Base-by-base conservation (phyloP, 495 filamentous ascomycete species). In the Hypoxylon cercidicola region DNA sequence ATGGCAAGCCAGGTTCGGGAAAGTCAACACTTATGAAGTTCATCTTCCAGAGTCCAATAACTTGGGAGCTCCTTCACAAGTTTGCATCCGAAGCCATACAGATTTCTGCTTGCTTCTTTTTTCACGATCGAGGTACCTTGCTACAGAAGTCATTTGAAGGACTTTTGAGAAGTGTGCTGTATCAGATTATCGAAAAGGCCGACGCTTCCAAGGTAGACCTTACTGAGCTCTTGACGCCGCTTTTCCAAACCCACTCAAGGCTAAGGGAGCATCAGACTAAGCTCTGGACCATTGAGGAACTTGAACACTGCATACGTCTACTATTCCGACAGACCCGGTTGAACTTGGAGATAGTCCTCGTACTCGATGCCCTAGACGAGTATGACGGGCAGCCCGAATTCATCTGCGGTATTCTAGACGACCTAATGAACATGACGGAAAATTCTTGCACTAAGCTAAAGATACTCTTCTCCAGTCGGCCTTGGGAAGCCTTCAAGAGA, bases 11-110 rank as follows among this genome's bases (percentile, higher is more conserved):
- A 9, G 64, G 50, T 19, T 67, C 64, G n/a, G 63, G 63, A 28
- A 67, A 67, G 20, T 62, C 51, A 1, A 62, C 64, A 1, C 39
- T 67, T 4, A 67, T 67, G 64, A 67, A 56, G 25, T 67, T 50
- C 13, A 62, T 67, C 16, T 53, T 56, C 23, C 6, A 46, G n/a
- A 35, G 51, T 23, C n/a, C 13, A 1, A 30, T 39, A 8, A 61
- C 57, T 18, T 21, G 37, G 37, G 43, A 51, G n/a, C 48, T 61
- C 6, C 57, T 62, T 5, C 55, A 55, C 23, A 16, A 37, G 4
- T 16, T 23, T 11, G 30, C 2, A 9, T 21, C 9, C 19, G 30
- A 13, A 9, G 9, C 11, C n/a, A 15, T 20, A 13, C n/a, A 60
- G n/a, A 25, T 30, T 23, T 37, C 28, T 44, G 53, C 34, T 49